Conservation (phyloP, 768 basidiomycete species). For the Suillus subaureus region DNA sequence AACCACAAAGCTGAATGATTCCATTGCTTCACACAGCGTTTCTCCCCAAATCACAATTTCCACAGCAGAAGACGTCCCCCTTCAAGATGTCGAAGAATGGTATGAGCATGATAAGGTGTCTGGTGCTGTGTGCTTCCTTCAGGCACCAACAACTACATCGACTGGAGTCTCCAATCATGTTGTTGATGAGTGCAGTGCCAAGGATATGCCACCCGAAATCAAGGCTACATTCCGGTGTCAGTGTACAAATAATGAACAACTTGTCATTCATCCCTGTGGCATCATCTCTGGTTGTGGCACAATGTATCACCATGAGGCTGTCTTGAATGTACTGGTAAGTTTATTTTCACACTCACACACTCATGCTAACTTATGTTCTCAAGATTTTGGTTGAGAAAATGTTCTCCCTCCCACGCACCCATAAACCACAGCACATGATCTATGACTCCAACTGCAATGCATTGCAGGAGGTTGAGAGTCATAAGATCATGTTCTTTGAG, state of each 20-base stretch:
- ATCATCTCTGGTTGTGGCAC: slow-evolving; percentile 30
- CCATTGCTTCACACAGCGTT: too few species aligned
- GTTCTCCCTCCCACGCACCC: too few species aligned
- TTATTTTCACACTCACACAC: too few species aligned
- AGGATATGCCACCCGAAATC: background rate
- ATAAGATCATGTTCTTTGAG: slow-evolving; percentile 11
- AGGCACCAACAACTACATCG: background rate
- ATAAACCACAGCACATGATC: too few species aligned
- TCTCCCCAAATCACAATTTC: too few species aligned
- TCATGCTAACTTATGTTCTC: too few species aligned
- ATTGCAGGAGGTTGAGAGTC: too few species aligned
- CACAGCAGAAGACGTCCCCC: background rate
- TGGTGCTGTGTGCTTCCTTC: too few species aligned
- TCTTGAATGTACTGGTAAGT: slow-evolving; percentile 23
- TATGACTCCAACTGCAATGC: too few species aligned
- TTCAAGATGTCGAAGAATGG: background rate
- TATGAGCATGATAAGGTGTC: background rate
- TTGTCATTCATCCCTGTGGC: slow-evolving; percentile 36
- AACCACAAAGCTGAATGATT: background rate
- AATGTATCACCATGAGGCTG: slow-evolving; percentile 12
- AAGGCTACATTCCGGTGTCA: slow-evolving; percentile 30
- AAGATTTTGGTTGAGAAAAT: too few species aligned
- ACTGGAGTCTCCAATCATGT: slow-evolving; percentile 16
- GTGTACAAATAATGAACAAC: slow-evolving; percentile 9
- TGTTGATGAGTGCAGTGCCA: background rate